Percentiles rank a stretch among this genome's conserved stretches.
These are phyloP conservation scores for Tylopilus vinaceipallidus DNA, from an alignment of 768 basidiomycete genomes.

Conservation along the genomic window DNA sequence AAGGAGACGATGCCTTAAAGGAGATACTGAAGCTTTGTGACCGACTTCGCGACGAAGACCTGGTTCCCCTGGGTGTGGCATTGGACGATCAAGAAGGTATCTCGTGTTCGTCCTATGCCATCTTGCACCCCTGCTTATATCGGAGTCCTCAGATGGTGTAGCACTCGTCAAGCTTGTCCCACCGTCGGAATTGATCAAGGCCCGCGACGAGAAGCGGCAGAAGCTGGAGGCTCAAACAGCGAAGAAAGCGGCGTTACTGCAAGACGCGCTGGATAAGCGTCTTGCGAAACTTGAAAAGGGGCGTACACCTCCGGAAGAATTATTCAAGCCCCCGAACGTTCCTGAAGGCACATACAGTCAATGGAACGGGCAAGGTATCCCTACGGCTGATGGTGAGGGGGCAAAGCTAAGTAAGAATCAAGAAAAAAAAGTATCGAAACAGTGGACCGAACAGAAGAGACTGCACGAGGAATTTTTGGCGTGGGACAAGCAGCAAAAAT, in stretches of 20 bases:
- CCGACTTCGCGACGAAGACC: constrained; percentile 82
- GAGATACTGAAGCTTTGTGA: constrained; percentile 89
- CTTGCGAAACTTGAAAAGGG: constrained; percentile 85
- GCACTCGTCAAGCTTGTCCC: constrained; percentile 92
- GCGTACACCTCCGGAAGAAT: constrained; percentile 62
- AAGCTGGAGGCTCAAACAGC: constrained; percentile 71
- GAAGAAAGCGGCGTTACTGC: constrained; percentile 71
- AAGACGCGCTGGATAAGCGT: constrained; percentile 65
- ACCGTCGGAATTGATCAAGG: constrained; percentile 75
- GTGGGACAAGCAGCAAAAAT: constrained; percentile 38
- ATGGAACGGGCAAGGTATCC: constrained; percentile 86
- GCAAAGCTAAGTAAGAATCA: constrained; percentile 81
- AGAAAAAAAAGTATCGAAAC: constrained; percentile 75
- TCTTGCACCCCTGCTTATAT: not conserved
- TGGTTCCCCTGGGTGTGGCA: constrained; percentile 93
- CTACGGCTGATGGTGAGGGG: constrained; percentile 80
- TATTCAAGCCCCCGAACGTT: constrained; percentile 85
- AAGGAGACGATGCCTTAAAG: constrained; percentile 60
- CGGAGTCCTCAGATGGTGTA: constrained; percentile 65
- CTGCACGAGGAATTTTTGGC: constrained; percentile 74
- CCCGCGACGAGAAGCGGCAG: constrained; percentile 85
- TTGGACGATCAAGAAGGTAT: constrained; percentile 94
- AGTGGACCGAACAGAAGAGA: constrained; percentile 70
- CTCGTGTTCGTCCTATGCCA: constrained; percentile 8
- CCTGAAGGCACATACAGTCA: constrained; percentile 69